Base-by-base conservation (phyloP, 495 filamentous ascomycete genomes). In the Penicillium canescens region DNA sequence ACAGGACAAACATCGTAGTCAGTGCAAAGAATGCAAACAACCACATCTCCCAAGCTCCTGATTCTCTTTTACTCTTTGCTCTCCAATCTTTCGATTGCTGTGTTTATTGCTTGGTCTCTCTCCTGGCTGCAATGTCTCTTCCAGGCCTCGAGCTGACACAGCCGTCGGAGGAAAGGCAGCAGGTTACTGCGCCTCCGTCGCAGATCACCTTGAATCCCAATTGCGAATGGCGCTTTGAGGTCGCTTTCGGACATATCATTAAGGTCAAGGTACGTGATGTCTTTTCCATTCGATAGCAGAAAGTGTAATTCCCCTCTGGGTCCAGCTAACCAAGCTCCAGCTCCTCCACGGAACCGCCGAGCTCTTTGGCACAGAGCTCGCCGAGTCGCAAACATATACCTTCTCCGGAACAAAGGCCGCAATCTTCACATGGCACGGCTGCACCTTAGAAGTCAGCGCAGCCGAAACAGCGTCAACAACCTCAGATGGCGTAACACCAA, bases 351-450 rank as follows among this genome's bases (percentile, higher is more conserved):
- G 94, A 57, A 91, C 85, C 11, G 95, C 95, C 37, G 94, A 99
- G 77, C 83, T 95, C 62, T 96, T 98, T 73, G 95, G 95, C 66
- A 94, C 92, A 43, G 92, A 98, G 72, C 88, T 99, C 50, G 91
- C 91, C 11, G 80, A 82, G 11, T 88, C 86, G 52, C 85, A 87
- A 49, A 78, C 79, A 2, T 98, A 98, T 78, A 86, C 82, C 37
- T 96, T 99, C 71, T 78, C 79, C 28, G 89, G 90, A 16, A 85
- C 82, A 34, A 96, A 96, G 70, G 86, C 88, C 33, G 90, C 91
- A 21, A 87, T 99, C 55, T 92, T 86, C 71, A 96, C 92, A 38
- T 95, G 88, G 86, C 82, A 92, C 67, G 95, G 95, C 53, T 96
- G 91, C 61, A 82, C 78, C 10, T 68, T 99, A 49, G 90, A 96